Conservation (phyloP, 345 rosid genomes). For the Lumnitzera racemosa region DNA sequence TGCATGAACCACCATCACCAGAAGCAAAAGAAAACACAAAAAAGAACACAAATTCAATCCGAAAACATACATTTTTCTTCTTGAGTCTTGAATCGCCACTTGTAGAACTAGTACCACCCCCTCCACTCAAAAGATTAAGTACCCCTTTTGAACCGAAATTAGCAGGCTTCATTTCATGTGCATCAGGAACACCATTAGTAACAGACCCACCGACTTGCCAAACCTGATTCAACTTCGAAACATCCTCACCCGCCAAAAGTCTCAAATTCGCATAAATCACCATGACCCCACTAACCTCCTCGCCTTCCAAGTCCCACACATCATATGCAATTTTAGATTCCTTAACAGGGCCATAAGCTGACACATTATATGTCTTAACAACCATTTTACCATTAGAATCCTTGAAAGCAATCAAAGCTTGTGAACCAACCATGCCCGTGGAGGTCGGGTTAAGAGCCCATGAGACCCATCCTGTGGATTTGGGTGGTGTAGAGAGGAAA, state of each 20-base stretch:
- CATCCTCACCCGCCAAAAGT: slow-evolving; percentile 28
- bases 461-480: slow-evolving; percentile 46
- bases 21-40: no score
- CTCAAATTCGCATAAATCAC: slow-evolving; percentile 10
- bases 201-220: slow-evolving; percentile 69
- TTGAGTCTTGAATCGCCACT: no score
- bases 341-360: slow-evolving; percentile 4
- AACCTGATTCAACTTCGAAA: slow-evolving; percentile 49
- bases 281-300: slow-evolving; percentile 10
- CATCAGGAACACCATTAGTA: slow-evolving; percentile 13
- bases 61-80: no score
- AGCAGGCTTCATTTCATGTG: slow-evolving; percentile 15
- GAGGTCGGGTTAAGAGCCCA: slow-evolving; percentile 65
- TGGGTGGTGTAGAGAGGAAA: slow-evolving; percentile 38
- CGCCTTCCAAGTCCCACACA: slow-evolving; percentile 11
- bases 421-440: slow-evolving; percentile 46
- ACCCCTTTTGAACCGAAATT: slow-evolving; percentile 22
- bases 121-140: slow-evolving; percentile 3
- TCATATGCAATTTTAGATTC: slow-evolving; percentile 13
- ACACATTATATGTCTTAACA: slow-evolving; percentile 17
- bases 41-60: no score
- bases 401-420: slow-evolving; percentile 39
- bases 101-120: no score
- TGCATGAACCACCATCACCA: no score
- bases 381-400: slow-evolving; percentile 3